These are phyloP conservation scores for Capsicum chinense DNA, from an alignment of 257 asterid genomes.

Conservation along the genomic window DNA sequence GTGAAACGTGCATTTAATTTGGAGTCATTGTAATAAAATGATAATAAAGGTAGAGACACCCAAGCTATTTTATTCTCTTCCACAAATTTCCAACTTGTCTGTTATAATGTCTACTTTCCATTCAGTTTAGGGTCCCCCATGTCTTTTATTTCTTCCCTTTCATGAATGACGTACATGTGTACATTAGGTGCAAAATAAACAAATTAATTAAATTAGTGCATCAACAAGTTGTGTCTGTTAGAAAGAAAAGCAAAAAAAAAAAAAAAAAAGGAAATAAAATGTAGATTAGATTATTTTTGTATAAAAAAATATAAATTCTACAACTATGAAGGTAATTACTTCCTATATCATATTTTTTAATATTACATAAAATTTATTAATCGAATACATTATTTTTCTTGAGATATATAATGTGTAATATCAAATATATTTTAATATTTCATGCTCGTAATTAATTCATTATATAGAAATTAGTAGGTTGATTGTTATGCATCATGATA, in stretches of 20 bases:
- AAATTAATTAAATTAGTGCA: neutral
- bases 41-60: neutral
- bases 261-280: too few relatives aligned
- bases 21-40: neutral
- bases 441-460: too few relatives aligned
- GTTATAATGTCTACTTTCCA: neutral
- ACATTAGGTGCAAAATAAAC: neutral
- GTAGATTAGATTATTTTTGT: too few relatives aligned
- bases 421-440: too few relatives aligned
- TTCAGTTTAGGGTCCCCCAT: conserved; percentile 6
- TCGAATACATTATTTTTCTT: too few relatives aligned
- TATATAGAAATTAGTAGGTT: too few relatives aligned
- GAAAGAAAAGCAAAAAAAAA: neutral
- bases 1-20: neutral
- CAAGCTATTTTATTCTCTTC: neutral
- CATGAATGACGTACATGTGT: neutral
- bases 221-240: neutral
- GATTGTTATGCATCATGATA: too few relatives aligned
- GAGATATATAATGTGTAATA: too few relatives aligned
- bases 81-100: neutral
- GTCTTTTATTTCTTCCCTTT: neutral
- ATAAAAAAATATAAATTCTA: too few relatives aligned
- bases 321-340: too few relatives aligned
- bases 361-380: too few relatives aligned
- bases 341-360: too few relatives aligned